Evolutionary conservation across 2,329 filamentous ascomycete species (phyloP).

Genomic region (Zymoseptoria crescenta): DNA sequence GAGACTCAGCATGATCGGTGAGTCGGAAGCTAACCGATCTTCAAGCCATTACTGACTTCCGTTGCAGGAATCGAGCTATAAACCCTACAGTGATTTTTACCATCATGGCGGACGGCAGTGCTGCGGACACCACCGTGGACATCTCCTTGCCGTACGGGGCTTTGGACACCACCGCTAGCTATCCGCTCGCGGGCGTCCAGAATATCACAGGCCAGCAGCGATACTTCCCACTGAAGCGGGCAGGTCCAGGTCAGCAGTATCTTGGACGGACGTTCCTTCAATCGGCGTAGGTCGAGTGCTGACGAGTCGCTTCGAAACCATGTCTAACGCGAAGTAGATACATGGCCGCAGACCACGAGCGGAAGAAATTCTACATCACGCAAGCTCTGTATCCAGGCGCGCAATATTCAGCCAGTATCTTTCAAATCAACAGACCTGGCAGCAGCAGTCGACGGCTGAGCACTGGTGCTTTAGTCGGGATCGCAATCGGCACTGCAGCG

Average conservation of each 20-base stretch:
- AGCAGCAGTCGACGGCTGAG: background rate
- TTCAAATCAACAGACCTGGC: background rate
- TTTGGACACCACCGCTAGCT: constrained; percentile 28
- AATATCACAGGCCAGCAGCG: constrained; percentile 8
- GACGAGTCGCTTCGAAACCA: background rate
- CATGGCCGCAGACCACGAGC: constrained; percentile 20
- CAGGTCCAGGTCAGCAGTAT: constrained; percentile 19
- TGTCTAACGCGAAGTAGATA: background rate
- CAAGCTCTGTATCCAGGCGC: constrained; percentile 19
- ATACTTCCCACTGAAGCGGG: constrained; percentile 21
- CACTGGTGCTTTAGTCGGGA: background rate
- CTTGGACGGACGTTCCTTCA: constrained; percentile 24
- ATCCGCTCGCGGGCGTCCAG: constrained; percentile 22
- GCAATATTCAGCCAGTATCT: background rate
- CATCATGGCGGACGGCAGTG: constrained; percentile 14
- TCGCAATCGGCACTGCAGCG: background rate
- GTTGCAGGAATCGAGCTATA: constrained; percentile 18
- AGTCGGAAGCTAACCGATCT: background rate
- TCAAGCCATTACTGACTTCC: background rate
- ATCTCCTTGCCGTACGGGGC: constrained; percentile 34
- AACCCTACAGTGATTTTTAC: constrained; percentile 32
- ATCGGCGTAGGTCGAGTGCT: constrained; percentile 19
- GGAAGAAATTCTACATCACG: constrained; percentile 18
- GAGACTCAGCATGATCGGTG: constrained; percentile 25
- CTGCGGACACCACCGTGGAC: constrained; percentile 11